Percentiles rank a stretch among this genome's conserved stretches.
Conservation (phyloP, 805 yeast genomes). For the Debaryomyces tyrocola region DNA sequence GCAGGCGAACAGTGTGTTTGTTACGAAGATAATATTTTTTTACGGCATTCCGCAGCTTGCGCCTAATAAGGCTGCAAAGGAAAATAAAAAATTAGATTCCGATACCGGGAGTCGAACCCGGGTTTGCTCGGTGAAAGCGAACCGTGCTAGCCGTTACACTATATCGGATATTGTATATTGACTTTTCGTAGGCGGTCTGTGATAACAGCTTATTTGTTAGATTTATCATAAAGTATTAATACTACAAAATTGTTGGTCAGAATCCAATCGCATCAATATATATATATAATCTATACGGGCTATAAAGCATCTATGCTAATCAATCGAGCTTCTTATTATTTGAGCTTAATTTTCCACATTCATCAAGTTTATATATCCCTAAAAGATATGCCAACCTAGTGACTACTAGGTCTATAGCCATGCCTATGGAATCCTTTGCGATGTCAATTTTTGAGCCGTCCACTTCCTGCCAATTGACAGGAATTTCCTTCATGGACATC, state of each 20-base stretch:
- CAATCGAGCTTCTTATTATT: background rate
- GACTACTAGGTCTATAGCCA: slow-evolving; percentile 93
- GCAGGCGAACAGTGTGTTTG: too few species aligned
- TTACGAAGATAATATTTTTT: too few species aligned
- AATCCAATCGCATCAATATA: too few species aligned
- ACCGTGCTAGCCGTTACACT: slow-evolving; percentile 56
- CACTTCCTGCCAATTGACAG: slow-evolving; percentile 96
- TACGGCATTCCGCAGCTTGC: too few species aligned
- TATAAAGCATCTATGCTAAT: background rate
- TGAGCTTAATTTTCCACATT: slow-evolving; percentile 4
- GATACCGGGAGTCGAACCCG: slow-evolving; percentile 89
- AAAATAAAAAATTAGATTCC: slow-evolving; percentile 39
- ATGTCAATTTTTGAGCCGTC: slow-evolving; percentile 92
- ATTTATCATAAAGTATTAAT: too few species aligned
- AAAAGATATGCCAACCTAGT: slow-evolving; percentile 84
- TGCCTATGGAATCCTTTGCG: slow-evolving; percentile 83
- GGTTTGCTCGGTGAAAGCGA: slow-evolving; percentile 55
- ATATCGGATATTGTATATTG: slow-evolving; percentile 35
- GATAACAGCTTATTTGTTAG: too few species aligned
- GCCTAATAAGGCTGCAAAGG: background rate
- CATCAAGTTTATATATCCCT: slow-evolving; percentile 65
- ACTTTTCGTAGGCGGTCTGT: background rate
- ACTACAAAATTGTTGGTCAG: too few species aligned
- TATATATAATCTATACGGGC: too few species aligned
- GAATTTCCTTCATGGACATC: slow-evolving; percentile 70